Evolutionary conservation across 192 early-diverging fungal species (phyloP), one percentile per base, ranked within the genome.

Genomic region (Umbelopsis ramanniana): DNA sequence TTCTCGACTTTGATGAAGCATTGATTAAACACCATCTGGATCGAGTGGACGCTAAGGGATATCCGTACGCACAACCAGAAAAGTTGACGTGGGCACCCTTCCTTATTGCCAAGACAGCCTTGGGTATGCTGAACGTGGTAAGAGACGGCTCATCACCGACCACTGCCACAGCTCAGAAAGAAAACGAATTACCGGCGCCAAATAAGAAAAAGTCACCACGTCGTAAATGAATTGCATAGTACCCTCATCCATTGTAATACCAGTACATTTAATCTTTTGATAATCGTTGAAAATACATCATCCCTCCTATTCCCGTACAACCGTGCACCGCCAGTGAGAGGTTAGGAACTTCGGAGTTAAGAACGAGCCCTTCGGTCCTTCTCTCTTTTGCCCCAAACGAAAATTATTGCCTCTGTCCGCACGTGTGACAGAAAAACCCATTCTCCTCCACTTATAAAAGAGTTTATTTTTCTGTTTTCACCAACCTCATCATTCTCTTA

Each of bases 21-120:
- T 77, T 73, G 48, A 76, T 87, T 22, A 73, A 82, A 54, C 72
- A 71, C 3, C 86, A 87, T 53, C 67, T 87, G 9, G 21, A 57
- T 14, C 81, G 77, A 46, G 81, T 88, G 4, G 69, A 74, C 11
- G 73, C 84, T 29, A 86, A 81, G 50, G 85, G 85, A 14, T 83
- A 87, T 47, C 86, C 86, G 1, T 68, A 78, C 4, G 75, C 88
- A 5, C 86, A 88, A 10, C 76, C 90, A 19, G 73, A 82, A 2
- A 90, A 90, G 53, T 76, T 93, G 29, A 85, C 82, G 43, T 93
- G 91, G 91, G 81, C 90, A 6, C 91, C 91, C 17, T 93, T 90
- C 46, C 69, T 93, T 37, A 63, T 63, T 38, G 57, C 57, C 26
- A 63, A 63, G 33, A 63, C 57, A 4, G 57, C 57, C 15, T 15